Evolutionary conservation across 352 stramenopile species (phyloP).

Genomic region (Globisporangium cystogenes): DNA sequence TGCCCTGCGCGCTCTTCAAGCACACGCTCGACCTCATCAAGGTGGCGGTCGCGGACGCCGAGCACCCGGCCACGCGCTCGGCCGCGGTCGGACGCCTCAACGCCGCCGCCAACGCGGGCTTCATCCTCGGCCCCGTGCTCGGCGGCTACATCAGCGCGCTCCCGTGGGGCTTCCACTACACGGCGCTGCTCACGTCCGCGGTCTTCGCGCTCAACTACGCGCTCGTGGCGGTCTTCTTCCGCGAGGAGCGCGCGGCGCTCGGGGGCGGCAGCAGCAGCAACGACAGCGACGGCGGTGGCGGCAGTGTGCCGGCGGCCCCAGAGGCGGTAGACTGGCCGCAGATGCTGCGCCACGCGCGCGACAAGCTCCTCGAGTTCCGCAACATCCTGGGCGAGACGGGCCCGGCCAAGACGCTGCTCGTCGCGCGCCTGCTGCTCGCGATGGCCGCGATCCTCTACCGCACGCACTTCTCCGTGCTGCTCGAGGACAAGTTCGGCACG

Average conservation of each 20-base stretch:
- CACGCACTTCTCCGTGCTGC: constrained; percentile 68
- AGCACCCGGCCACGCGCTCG: constrained; percentile 27
- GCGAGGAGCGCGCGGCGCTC: constrained; percentile 12
- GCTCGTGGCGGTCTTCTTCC: constrained; percentile 55
- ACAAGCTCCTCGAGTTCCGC: constrained; percentile 58
- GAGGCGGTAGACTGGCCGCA: constrained; percentile 22
- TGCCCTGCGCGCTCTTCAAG: constrained; percentile 74
- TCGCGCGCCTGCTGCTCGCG: constrained; percentile 64
- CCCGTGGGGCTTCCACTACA: constrained; percentile 79
- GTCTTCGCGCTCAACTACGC: constrained; percentile 70
- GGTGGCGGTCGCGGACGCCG: constrained; percentile 56
- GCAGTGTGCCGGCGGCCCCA: background rate
- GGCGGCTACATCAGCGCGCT: constrained; percentile 64
- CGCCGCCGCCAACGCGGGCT: constrained; percentile 62
- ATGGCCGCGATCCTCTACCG: constrained; percentile 76
- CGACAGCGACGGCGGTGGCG: background rate
- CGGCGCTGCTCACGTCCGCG: constrained; percentile 57
- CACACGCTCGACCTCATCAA: constrained; percentile 80
- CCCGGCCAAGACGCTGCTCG: constrained; percentile 55
- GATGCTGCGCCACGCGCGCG: constrained; percentile 36
- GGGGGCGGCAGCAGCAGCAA: background rate
- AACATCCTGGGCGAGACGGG: constrained; percentile 60
- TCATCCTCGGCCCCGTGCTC: constrained; percentile 68
- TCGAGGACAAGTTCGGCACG: constrained; percentile 77
- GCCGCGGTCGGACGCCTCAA: constrained; percentile 67